Evolutionary conservation across 2,329 filamentous ascomycete species (phyloP), one percentile per base, ranked within the genome.

Genomic region (Exserohilum rostratum): DNA sequence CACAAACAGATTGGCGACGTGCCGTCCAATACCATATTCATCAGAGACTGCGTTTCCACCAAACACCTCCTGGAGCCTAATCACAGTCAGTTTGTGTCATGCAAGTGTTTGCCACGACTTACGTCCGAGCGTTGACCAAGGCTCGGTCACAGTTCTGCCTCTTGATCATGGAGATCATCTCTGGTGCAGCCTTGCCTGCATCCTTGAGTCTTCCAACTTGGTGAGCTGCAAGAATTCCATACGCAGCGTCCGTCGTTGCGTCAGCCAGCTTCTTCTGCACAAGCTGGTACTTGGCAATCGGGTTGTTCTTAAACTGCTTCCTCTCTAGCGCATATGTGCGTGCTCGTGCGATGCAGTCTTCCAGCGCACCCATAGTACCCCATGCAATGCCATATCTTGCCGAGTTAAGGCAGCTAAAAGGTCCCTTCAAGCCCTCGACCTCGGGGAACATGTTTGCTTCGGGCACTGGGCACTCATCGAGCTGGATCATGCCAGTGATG

Each of bases 81-180:
- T 64, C 40, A 15, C 13, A 64, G 63, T 61, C 37, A 68, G 60
- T 27, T 39, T 40, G 30, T 53, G 33, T 20, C 38, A 18, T 5
- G 15, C 17, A 33, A 33, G 39, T 9, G 15, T 13, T 31, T 1
- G 25, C 5, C 27, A 47, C 27, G 15, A 76, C 83, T 69, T 78
- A 85, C 71, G 83, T 80, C 62, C 95, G 84, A 17, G 92, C 87
- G 63, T 93, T 92, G 27, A 85, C 80, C 67, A 99, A 80, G 13
- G 95, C 95, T 47, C 88, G 82, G 77, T 99, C 95, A 76, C 95
- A 99, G 77, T 99, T 99, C 79, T 98, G 93, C 64, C 95, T 84
- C 84, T 99, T 99, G 73, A 98, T 87, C 90, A 99, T 88, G 7
- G 84, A 87, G 69, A 99, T 96, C 93, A 98, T 98, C 80, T 99